Percentiles rank a stretch among this genome's conserved stretches.
These are phyloP conservation scores for Fraxinus sp. DNA, from an alignment of 305 asterid species.

Conservation along the genomic window DNA sequence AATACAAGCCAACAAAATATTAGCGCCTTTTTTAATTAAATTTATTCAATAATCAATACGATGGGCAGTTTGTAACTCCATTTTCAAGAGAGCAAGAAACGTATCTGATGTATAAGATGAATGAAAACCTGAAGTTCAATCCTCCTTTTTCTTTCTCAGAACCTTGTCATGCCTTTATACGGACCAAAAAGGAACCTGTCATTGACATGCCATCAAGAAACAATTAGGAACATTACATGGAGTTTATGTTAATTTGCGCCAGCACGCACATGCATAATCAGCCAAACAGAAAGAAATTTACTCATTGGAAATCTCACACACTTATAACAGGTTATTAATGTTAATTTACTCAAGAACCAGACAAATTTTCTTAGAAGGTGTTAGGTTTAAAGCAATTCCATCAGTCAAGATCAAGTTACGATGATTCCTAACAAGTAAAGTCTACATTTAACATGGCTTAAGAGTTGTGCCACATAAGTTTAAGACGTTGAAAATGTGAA, in stretches of 20 bases:
- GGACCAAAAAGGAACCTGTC: conserved; percentile 85
- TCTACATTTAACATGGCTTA: background rate
- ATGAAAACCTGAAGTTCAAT: background rate
- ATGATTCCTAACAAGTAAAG: background rate
- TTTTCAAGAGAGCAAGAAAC: background rate
- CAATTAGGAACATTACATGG: conserved; percentile 6
- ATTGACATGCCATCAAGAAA: conserved; percentile 5
- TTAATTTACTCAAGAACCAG: background rate
- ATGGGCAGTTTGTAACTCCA: background rate
- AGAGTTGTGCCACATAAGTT: background rate
- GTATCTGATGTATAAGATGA: background rate
- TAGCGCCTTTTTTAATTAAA: background rate
- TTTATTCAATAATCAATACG: background rate
- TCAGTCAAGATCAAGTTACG: background rate
- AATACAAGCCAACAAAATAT: background rate
- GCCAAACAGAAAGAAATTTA: background rate
- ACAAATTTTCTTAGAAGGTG: background rate
- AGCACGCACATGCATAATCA: background rate
- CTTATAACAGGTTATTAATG: background rate
- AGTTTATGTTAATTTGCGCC: background rate
- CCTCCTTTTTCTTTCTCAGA: background rate
- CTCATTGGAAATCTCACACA: background rate
- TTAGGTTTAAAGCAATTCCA: background rate
- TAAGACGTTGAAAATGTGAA: background rate
- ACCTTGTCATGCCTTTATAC: conserved; percentile 69